Base-by-base conservation (phyloP, 1,284 basidiomycete species). In the Moesziomyces parantarcticus region DNA sequence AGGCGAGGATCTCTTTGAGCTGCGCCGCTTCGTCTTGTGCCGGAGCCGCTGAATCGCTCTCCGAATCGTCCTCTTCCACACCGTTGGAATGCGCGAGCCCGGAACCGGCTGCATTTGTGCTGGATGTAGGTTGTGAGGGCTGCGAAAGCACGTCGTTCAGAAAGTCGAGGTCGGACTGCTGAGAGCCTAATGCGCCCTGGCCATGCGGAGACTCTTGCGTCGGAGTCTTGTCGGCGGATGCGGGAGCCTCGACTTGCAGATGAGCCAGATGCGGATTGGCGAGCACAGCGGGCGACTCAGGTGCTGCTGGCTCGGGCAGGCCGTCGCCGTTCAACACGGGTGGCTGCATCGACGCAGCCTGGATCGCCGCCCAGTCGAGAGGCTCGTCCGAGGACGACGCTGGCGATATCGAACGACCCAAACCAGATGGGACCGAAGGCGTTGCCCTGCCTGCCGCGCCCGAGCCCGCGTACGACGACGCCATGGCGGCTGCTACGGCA, bases 1-100 rank as follows among this genome's bases (percentile, higher is more conserved):
- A 66, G 22, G 69, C 59, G 7, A 72, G 62, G 20, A 72, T 72
- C 48, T 66, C 63, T 34, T 67, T 56, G 46, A 72, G 58, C 56
- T 72, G 69, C 13, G 53, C 62, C 11, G 63, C 63, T 51, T 72
- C 69, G 45, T 59, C 56, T 18, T 57, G 54, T 23, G 52, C 59
- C 10, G 43, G 21, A 14, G 20, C 25, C 18, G 40, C 20, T 10
- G 50, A 53, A 14, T 59, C 53, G 5, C 23, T 20, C 4, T 53
- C 42, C 0, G 52, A 26, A 0, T 46, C 49, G 5, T 34, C 48
- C 3, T 39, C 21, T 1, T 29, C 23, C 13, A 40, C 36, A 14
- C 58, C 62, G 23, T 58, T 71, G 13, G 68, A 26, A 21, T 52
- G 49, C 5, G 36, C 14, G 1, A 18, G 36, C 36, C 18, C 36